phyloP scores from a whole-genome alignment of 1,284 basidiomycete species.

The Trichosporon sp. region DNA sequence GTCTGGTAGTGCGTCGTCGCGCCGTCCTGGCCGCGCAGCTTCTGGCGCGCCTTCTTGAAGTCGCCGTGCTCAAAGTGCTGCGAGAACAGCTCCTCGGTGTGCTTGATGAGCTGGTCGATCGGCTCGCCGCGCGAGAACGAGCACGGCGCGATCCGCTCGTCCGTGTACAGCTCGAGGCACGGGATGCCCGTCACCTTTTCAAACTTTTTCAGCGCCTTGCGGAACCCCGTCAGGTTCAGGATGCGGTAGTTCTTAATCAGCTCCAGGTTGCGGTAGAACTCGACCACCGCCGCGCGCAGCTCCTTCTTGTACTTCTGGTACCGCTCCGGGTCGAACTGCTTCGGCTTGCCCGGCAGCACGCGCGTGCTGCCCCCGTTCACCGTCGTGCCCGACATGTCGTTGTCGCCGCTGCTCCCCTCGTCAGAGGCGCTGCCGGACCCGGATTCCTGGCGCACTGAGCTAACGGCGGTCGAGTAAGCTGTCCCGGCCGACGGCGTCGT shows the following conservation, averaged over 20 bases:
- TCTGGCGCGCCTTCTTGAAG: conserved; percentile 67
- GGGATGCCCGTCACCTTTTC: conserved; percentile 66
- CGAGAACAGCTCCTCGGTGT: conserved; percentile 70
- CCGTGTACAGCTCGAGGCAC: conserved; percentile 65
- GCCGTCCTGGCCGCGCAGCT: conserved; percentile 59
- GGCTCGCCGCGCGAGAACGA: conserved; percentile 55
- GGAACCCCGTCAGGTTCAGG: conserved; percentile 82
- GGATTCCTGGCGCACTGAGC: not conserved
- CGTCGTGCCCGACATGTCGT: not conserved
- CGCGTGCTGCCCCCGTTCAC: not conserved
- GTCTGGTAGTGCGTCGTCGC: conserved; percentile 69
- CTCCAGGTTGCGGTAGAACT: conserved; percentile 76
- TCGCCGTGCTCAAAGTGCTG: conserved; percentile 75
- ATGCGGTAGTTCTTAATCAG: conserved; percentile 79
- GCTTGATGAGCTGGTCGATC: conserved; percentile 64
- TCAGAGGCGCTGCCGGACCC: not conserved
- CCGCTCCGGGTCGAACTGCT: conserved; percentile 63
- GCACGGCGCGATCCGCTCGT: conserved; percentile 60
- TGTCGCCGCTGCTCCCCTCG: not conserved
- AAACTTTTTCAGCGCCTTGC: conserved; percentile 90
- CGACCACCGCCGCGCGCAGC: conserved; percentile 73
- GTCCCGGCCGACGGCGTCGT: not conserved
- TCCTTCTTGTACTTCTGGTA: conserved; percentile 78
- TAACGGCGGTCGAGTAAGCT: not conserved
- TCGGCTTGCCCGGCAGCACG: not conserved